Evolutionary conservation across 331 rosid genomes (phyloP).

Genomic region (Acacia concinna): DNA sequence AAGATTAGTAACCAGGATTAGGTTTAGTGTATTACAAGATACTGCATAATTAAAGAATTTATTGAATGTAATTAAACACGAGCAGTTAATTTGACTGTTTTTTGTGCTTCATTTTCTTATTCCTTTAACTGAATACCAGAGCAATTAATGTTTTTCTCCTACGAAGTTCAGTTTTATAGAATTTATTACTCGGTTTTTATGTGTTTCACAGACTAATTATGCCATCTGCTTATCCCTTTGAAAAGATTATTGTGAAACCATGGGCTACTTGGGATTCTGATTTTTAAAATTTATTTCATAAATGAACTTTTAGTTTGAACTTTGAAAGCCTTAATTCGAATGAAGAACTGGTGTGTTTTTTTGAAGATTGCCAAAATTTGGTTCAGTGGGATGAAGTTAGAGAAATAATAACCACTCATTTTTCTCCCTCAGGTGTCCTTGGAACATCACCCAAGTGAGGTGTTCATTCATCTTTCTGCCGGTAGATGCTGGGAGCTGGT

Average conservation of each 20-base stretch:
- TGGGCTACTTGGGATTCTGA: neutral
- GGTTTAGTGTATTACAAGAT: neutral
- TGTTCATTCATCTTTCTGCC: constrained; percentile 76
- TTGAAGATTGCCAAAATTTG: neutral
- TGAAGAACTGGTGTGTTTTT: constrained; percentile 7
- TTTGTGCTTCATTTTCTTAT: neutral
- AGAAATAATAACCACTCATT: constrained; percentile 12
- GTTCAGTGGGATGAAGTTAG: constrained; percentile 19
- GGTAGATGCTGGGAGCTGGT: constrained; percentile 93
- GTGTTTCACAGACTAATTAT: neutral
- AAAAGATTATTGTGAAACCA: neutral
- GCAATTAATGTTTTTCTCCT: neutral
- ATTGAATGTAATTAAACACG: neutral
- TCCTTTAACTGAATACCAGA: neutral
- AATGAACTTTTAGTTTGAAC: neutral
- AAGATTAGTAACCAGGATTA: neutral
- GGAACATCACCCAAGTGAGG: constrained; percentile 77
- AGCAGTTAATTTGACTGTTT: neutral
- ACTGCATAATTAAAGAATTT: constrained; percentile 14
- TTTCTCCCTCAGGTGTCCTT: constrained; percentile 60
- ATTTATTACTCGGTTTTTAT: neutral
- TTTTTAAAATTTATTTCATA: neutral
- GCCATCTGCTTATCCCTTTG: neutral
- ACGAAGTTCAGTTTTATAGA: neutral
- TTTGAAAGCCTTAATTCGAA: constrained; percentile 17